Base-by-base conservation (phyloP, 1,139 yeast genomes). In the Barnettozyma hawaiiensis region DNA sequence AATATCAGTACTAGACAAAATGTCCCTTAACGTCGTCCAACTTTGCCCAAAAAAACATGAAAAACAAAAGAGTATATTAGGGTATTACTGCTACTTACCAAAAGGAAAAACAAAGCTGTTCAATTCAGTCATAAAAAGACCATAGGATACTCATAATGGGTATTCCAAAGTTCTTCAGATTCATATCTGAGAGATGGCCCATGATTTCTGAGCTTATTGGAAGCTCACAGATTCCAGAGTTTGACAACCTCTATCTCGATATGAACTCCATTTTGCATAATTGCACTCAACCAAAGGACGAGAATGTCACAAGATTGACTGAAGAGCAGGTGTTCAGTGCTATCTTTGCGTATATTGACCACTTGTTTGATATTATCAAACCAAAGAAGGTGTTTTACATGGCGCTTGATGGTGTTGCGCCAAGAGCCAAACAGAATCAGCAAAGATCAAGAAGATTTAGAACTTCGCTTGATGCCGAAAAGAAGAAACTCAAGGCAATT, bases 371-470 rank as follows among this genome's bases (percentile, higher is more conserved):
- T 49, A 78, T 87, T 31, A 89, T 92, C 53, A 80, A 81, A 59
- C 99, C 99, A 7, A 74, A 85, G 55, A 76, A 87, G 60, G 78
- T 85, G 26, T 86, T 94, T 55, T 90, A 85, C 63, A 90, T 94
- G 95, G 98, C 99, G 5, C 89, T 94, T 49, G 99, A 94, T 67
- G 99, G 99, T 53, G 99, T 94, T 40, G 98, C 98, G 0, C 99
- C 99, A 40, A 75, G 99, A 59, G 99, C 99, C 22, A 94, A 94
- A 62, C 94, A 94, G 97, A 94, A 94, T 62, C 99, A 94, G 65
- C 99, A 94, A 65, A 80, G 99, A 64, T 85, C 98, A 2, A 80
- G 99, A 70, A 78, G 99, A 64, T 94, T 94, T 63, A 73, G 98
- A 63, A 80, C 97, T 12, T 98, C 98, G 0, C 78, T 82, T 57